Base-by-base conservation (phyloP, 2,329 filamentous ascomycete species). In the Pseudogymnoascus sp. region DNA sequence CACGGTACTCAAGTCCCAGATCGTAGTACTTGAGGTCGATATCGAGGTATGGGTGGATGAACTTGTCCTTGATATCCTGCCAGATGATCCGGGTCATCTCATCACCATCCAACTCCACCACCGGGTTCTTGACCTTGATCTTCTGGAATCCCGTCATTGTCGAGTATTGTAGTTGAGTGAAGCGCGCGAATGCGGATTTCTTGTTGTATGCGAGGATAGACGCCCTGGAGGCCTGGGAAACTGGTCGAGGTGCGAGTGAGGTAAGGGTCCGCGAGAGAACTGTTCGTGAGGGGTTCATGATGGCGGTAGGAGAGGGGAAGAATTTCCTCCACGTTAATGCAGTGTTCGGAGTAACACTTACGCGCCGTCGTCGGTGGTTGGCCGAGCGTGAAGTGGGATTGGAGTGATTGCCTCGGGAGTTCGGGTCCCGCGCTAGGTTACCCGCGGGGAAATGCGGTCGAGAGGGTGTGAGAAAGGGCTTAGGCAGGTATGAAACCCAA, bases 41-140 rank as follows among this genome's bases (percentile, higher is more conserved):
- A 77, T 97, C 93, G 70, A 99, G 88, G 81, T 95, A 97, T 64
- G 93, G 93, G 80, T 88, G 83, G 79, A 97, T 97, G 82, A 97
- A 93, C 84, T 96, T 96, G 81, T 97, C 90, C 85, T 97, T 97
- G 85, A 99, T 99, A 78, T 90, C 87, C 82, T 97, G 83, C 95
- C 95, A 99, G 82, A 99, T 99, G 77, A 99, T 93, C 73, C 95
- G 85, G 72, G 95, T 99, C 95, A 97, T 97, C 87, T 92, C 86
- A 72, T 89, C 86, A 74, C 93, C 93, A 77, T 97, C 93, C 73
- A 97, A 86, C 82, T 97, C 95, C 77, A 99, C 95, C 76, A 99
- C 88, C 69, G 95, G 95, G 80, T 96, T 97, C 87, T 96, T 93
- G 82, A 99, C 95, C 86, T 96, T 95, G 85, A 97, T 97, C 88